phyloP scores from a whole-genome alignment of 257 asterid species.

The Vinca minor region DNA sequence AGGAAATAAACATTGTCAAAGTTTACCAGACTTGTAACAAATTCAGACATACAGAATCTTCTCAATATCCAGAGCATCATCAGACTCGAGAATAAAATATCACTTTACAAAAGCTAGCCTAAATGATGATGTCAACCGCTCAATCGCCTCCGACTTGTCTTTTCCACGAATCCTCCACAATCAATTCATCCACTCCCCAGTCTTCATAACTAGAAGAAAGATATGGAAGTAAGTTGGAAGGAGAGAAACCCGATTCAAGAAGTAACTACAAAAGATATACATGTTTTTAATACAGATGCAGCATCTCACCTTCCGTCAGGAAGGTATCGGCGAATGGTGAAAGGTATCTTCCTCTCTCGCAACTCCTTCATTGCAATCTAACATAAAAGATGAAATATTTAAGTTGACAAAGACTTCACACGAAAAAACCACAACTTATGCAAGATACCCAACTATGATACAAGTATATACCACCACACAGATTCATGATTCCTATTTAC shows the following conservation, averaged over 20 bases:
- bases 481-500: not conserved
- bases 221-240: not conserved
- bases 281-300: not conserved
- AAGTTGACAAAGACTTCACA: not conserved
- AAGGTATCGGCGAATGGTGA: conserved; percentile 82
- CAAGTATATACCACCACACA: not conserved
- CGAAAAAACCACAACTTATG: no score
- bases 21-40: no score
- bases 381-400: not conserved
- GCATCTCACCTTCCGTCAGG: conserved; percentile 76
- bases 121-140: no score
- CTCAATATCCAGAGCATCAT: no score
- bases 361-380: conserved; percentile 98
- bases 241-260: no score
- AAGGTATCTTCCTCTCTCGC: conserved; percentile 72
- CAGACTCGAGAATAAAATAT: no score
- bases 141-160: conserved; percentile 46
- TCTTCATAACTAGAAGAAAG: conserved; percentile 32
- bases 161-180: conserved; percentile 50
- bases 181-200: conserved; percentile 46
- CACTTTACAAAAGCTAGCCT: no score
- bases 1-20: no score
- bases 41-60: no score
- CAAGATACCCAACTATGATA: no score
- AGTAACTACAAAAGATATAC: not conserved